Base-by-base conservation (phyloP, 176 grass and related monocot species). In the Oryza glumipatula region DNA sequence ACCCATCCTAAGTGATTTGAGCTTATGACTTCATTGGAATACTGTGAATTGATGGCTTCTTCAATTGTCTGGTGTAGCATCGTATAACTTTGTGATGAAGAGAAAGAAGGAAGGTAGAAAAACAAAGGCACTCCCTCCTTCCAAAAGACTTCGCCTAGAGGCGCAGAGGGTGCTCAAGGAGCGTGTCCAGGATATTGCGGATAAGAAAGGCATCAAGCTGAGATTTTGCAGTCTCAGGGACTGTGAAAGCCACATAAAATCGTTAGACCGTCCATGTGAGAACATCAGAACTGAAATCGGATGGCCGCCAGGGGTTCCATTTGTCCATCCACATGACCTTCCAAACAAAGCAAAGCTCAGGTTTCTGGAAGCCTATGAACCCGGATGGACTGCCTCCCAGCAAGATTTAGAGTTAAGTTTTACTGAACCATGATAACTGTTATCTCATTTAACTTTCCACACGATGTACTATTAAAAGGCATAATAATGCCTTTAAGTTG, bases 271-370 rank as follows among this genome's bases (percentile, higher is more conserved):
- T 81, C 86, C 92, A 0, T 98, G 92, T 70, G 76, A 83, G 23
- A 89, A 75, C 68, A 88, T 79, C 67, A 82, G 95, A 78, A 68
- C 80, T 80, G 92, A 90, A 67, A 90, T 98, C 66, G 95, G 92
- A 86, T 98, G 92, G 95, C 92, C 95, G 13, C 82, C 88, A 61
- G 93, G 81, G 48, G 92, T 98, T 87, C 95, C 95, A 60, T 98
- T 98, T 88, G 95, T 98, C 79, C 95, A 98, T 85, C 95, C 95
- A 28, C 95, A 98, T 90, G 95, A 98, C 68, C 95, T 98, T 56
- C 95, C 95, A 47, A 94, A 98, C 82, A 98, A 98, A 73, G 88
- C 92, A 54, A 98, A 98, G 67, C 87, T 98, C 21, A 84, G 88
- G 43, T 91, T 98, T 91, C 85, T 98, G 58, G 92, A 98, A 93